Base-by-base conservation (phyloP, 73 alveolate genomes). In the Tetrahymena elliotti region DNA sequence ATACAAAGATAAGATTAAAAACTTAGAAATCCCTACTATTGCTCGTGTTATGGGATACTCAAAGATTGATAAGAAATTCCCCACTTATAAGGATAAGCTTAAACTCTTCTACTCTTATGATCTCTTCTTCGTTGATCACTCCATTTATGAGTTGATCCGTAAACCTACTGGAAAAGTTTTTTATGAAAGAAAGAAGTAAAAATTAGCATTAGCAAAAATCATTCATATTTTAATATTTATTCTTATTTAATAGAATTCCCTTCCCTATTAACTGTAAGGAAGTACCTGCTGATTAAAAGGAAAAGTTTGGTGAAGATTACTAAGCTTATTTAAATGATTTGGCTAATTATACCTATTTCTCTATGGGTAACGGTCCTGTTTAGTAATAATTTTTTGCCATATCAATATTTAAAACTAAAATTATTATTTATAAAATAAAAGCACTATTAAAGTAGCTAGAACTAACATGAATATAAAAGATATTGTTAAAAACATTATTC, bases 141-240 rank as follows among this genome's bases (percentile, higher is more conserved):
- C 98, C 83, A 97, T 98, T 0, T 98, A 98, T 95, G 96, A 96
- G 52, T 96, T 96, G 95, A 96, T 98, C 39, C 97, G 98, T 52
- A 96, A 97, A 93, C 53, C 93, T 16, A 95, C 97, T 47, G 99
- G 99, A 53, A 98, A 97, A 95, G 94, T 96, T 47, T 98, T 98
- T 95, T 98, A 98, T 96, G 97, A 94, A 20, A 41, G 97, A 93
- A 98, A 98, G 97, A 98, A 98, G 98, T 98, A 94, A 47, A 52
- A 47, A 47, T 40, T 93, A 47, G 82, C 82, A 47, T 18, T 12
- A 1, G 3, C 3, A 47, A 47, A 47, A 47, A 0, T 47, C 13
- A 15, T 8, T 47, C 13, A 15, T 8, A 47, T 10, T 18, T 47
- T 47, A 13, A 47, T 47, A n/a, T 47, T 4, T 47, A 9, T 9